Base-by-base conservation (phyloP, 257 asterid genomes). In the Plantago ovata region DNA sequence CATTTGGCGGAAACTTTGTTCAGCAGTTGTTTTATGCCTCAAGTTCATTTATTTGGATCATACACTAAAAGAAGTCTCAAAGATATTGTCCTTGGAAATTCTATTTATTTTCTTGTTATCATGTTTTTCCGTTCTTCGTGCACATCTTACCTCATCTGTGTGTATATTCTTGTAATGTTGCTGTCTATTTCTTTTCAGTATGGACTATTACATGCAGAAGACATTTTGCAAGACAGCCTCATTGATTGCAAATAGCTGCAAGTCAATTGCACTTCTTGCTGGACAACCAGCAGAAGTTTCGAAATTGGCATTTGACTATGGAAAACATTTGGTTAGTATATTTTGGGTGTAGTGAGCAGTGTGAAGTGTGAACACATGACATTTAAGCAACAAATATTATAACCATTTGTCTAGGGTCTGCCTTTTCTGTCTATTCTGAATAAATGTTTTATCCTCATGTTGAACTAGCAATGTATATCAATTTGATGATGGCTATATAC, bases 171-270 rank as follows among this genome's bases (percentile, higher is more conserved):
- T 53, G 39, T 63, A 66, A 49, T 38, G 16, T 38, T 24, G 33
- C 21, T 59, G 48, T 75, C 64, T 23, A 24, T 60, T 75, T 70
- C 3, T 4, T 71, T 67, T 72, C 89, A 91, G 98, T 82, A 93
- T 93, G 98, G 95, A 93, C 22, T 84, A 88, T 78, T 93, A 93
- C 71, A 80, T 93, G 98, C 94, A 88, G 75, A 88, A 93, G 85
- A 88, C 98, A 41, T 88, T 84, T 79, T 88, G 84, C 70, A 93
- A 93, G 80, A 89, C 98, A 38, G 97, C 95, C 28, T 93, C 98
- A 24, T 65, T 93, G 77, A 86, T 93, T 77, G 89, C 97, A 69
- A 93, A 86, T 75, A 93, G 98, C 72, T 85, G 95, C 77, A 84
- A 93, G 72, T 82, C 98, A 7, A 79, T 88, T 59, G 91, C 97